These are phyloP conservation scores for Quercus rubra DNA, from an alignment of 306 rosid species.

Conservation along the genomic window DNA sequence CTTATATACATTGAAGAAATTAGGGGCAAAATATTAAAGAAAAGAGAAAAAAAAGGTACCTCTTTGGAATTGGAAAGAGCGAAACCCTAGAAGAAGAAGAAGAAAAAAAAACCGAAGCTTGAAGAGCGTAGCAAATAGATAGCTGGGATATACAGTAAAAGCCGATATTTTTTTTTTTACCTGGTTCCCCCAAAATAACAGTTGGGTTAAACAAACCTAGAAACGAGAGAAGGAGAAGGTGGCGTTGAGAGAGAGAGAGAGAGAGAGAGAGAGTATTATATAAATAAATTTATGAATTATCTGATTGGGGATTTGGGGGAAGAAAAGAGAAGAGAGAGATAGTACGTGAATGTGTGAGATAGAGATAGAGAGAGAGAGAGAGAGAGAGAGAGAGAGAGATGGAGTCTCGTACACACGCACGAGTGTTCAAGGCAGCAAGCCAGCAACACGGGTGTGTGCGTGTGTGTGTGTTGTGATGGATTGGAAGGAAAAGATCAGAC, in stretches of 20 bases:
- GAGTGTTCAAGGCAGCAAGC: neutral
- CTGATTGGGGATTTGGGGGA: no score
- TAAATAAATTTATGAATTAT: no score
- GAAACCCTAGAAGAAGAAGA: slow-evolving; percentile 33
- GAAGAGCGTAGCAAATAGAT: neutral
- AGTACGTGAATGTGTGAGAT: no score
- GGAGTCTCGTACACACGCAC: slow-evolving; percentile 10
- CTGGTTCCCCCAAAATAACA: neutral
- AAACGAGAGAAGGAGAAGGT: no score
- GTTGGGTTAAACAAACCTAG: no score
- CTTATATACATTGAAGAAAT: neutral
- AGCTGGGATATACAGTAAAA: neutral
- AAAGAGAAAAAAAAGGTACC: slow-evolving; percentile 1
- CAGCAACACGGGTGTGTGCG: neutral
- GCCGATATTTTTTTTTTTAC: no score
- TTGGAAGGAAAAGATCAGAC: slow-evolving; percentile 16
- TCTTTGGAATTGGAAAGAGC: slow-evolving; percentile 11
- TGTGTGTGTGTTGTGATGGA: slow-evolving; percentile 13
- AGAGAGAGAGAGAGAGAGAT: slow-evolving; percentile 7
- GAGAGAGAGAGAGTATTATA: no score
- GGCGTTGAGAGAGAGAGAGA: no score
- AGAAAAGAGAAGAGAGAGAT: slow-evolving; percentile 15
- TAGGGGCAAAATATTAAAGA: neutral
- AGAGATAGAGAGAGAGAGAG: neutral
- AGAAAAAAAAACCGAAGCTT: neutral